Base-by-base conservation (phyloP, 352 stramenopile species). In the Globisporangium cederbergense region DNA sequence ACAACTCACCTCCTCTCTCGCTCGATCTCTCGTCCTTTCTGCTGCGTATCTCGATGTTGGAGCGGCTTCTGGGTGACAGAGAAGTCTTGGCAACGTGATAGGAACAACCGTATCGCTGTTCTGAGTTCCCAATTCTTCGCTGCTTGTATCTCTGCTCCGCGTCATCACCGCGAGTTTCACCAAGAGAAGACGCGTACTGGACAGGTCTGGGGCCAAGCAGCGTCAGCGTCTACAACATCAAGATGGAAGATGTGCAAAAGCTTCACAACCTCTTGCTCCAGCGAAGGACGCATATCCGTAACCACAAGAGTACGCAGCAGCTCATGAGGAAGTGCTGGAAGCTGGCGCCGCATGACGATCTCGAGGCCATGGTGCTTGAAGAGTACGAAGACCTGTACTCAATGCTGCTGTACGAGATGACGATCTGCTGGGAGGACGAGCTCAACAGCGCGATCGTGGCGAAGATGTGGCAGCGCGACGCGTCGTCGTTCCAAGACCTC, bases 371-470 rank as follows among this genome's bases (percentile, higher is more conserved):
- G 61, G 67, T 63, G 0, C 56, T 57, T 4, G 64, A 74, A 6
- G 79, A 86, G 60, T 87, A 77, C 62, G 60, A 83, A 30, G 66
- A 68, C 22, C 65, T 80, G 63, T 86, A 86, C 70, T 81, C 74
- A 2, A 78, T 72, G 10, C 47, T 89, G 43, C 55, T 89, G n/a
- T 82, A 78, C 38, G 76, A 85, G 47, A 82, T 85, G 77, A 85
- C 76, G 5, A 75, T 86, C 25, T 89, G 72, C 72, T 86, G 75
- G 77, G 75, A 86, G 9, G 71, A 88, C 38, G 77, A 86, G 49
- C 70, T 79, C 13, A 82, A 76, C 43, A 66, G 76, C 52, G 58
- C 64, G 30, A 63, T 85, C 7, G 28, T 85, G 46, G 32, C n/a
- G 40, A 88, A 86, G 57, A 77, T 86, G 69, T 83, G 79, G 72